These are phyloP conservation scores for Penicillium sp. DNA, from an alignment of 2,329 filamentous ascomycete genomes.

Conservation along the genomic window DNA sequence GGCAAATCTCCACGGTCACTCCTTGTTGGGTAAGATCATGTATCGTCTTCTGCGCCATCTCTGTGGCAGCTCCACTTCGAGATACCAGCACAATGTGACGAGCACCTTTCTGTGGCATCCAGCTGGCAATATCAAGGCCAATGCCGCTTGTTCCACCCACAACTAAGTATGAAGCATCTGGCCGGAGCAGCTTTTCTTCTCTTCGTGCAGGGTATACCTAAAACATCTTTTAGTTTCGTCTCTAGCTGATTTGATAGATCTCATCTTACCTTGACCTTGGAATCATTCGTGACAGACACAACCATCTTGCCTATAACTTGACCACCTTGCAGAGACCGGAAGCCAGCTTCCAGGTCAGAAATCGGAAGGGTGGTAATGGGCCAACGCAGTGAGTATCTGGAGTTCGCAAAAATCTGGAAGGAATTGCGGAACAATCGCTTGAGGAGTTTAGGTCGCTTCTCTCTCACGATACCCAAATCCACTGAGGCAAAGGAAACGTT, in stretches of 20 bases:
- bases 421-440: constrained; percentile 29
- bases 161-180: constrained; percentile 57
- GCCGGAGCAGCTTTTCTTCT: constrained; percentile 21
- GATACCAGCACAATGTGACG: constrained; percentile 60
- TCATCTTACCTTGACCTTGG: constrained; percentile 27
- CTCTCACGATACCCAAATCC: constrained; percentile 39
- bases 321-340: constrained; percentile 29
- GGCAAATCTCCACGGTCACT: constrained; percentile 30
- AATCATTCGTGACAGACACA: constrained; percentile 24
- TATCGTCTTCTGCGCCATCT: constrained; percentile 19
- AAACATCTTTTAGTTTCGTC: neutral
- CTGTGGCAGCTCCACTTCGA: constrained; percentile 41
- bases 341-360: constrained; percentile 28
- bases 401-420: constrained; percentile 21
- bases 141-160: constrained; percentile 64
- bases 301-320: constrained; percentile 32
- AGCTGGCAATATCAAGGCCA: constrained; percentile 57
- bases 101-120: constrained; percentile 57
- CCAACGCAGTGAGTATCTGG: constrained; percentile 21
- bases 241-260: neutral
- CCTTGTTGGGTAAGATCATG: constrained; percentile 19
- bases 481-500: constrained; percentile 51
- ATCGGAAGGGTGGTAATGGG: constrained; percentile 23
- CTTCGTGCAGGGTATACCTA: constrained; percentile 26
- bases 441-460: constrained; percentile 28